phyloP scores from a whole-genome alignment of 108 stramenopile species.

The Aurantiochytrium sp. region DNA sequence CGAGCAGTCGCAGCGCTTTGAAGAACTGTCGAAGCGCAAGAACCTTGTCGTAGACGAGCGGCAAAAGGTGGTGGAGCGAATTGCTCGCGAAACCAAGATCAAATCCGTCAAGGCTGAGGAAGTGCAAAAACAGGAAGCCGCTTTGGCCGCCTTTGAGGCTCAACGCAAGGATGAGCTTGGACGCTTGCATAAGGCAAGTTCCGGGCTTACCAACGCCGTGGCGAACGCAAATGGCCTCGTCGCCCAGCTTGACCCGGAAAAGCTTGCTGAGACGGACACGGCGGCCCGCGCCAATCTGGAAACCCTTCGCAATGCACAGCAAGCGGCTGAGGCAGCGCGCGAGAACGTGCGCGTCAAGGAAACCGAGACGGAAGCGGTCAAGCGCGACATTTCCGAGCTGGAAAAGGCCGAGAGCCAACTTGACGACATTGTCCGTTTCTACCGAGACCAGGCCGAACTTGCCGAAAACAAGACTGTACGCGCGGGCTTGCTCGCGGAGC shows the following conservation, averaged over 20 bases:
- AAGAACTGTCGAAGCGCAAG: background rate
- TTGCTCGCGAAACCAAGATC: background rate
- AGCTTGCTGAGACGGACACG: background rate
- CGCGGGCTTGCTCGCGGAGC: conserved; percentile 31
- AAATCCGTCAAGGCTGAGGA: background rate
- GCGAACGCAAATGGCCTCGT: background rate
- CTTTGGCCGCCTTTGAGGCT: background rate
- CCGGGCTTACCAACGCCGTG: background rate
- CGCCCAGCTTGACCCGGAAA: background rate
- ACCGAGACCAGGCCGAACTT: background rate
- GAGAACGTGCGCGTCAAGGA: background rate
- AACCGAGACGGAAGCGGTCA: background rate
- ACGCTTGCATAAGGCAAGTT: background rate
- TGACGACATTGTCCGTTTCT: background rate
- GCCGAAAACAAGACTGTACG: background rate
- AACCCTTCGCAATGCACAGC: background rate
- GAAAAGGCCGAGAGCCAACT: background rate
- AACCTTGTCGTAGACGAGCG: background rate
- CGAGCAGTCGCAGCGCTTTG: background rate
- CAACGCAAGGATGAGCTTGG: background rate
- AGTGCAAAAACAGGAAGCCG: background rate
- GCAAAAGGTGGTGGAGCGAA: background rate
- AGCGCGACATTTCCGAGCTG: background rate
- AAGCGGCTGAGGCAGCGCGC: background rate
- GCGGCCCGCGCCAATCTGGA: background rate